Evolutionary conservation across 495 filamentous ascomycete species (phyloP), one percentile per base, ranked within the genome.

Genomic region (Trichoderma erinaceum): DNA sequence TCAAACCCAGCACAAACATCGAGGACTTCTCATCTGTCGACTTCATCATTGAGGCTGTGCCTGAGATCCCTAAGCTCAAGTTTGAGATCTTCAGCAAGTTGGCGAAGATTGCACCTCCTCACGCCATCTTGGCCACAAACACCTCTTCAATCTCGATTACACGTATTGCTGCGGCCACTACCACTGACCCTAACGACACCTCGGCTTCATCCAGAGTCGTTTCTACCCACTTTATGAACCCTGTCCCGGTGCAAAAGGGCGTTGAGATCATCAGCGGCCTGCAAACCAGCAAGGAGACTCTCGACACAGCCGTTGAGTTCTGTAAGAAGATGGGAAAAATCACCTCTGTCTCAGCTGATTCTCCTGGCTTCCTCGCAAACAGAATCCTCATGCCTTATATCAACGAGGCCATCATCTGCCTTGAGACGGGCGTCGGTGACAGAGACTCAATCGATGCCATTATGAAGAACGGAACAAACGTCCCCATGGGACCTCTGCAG

Each of bases 151-250:
- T 99, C 74, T 92, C 91, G 65, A 97, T 99, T 77, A 99, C 95
- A 65, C 92, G 89, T 76, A 97, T 99, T 71, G 95, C 95, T 41
- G 90, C 91, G 25, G 86, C 95, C 16, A 91, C 93, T 1, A 90
- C 88, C 4, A 77, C 79, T 65, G 85, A 93, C 73, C 89, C 92
- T 0, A 93, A 77, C 11, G 90, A 96, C 76, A 87, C 90, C 41
- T 88, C 90, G 66, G 90, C 90, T 38, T 87, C 92, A 63, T 92
- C 92, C 35, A 88, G 96, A 50, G 95, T 99, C 1, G 87, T 99
- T 64, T 90, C 91, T 65, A 98, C 96, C 63, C 95, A 99, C 78
- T 99, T 99, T 80, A 99, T 99, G 95, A 99, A 99, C 82, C 95
- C 95, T 0, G 95, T 99, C 0, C 96, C 95, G 1, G 79, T 99